phyloP scores from a whole-genome alignment of 2,329 filamentous ascomycete species.

The Aureobasidium sp. region DNA sequence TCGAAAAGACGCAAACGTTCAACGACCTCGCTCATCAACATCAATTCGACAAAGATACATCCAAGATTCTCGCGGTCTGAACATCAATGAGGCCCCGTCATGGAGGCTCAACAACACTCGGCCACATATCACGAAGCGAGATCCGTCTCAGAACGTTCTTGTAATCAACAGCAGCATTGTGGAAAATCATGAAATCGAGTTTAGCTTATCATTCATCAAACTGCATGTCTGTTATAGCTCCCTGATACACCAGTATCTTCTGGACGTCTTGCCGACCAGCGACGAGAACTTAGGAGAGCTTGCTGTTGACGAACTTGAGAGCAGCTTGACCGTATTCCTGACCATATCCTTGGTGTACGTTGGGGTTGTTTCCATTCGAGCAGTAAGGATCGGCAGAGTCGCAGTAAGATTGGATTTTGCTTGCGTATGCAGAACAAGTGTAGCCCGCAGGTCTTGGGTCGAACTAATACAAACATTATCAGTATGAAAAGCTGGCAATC shows the following conservation, averaged over 20 bases:
- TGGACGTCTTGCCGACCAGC: not conserved
- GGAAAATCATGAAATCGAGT: no score
- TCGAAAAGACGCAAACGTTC: no score
- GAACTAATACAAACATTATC: conserved; percentile 40
- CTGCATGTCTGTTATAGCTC: not conserved
- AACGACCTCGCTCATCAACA: no score
- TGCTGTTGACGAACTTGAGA: conserved; percentile 52
- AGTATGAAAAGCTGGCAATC: not conserved
- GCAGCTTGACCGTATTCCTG: conserved; percentile 54
- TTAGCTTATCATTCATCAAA: no score
- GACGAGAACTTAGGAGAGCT: conserved; percentile 29
- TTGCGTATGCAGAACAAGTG: conserved; percentile 46
- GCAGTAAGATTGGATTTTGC: conserved; percentile 59
- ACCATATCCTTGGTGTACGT: conserved; percentile 57
- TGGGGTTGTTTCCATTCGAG: conserved; percentile 56
- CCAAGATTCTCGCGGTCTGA: no score
- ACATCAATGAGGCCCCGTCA: no score
- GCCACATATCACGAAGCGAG: no score
- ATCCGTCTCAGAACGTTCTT: no score
- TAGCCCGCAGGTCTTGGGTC: conserved; percentile 53
- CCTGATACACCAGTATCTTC: not conserved
- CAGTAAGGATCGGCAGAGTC: conserved; percentile 59
- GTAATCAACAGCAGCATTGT: no score
- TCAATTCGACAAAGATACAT: no score
- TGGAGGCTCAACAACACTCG: no score